Evolutionary conservation across 805 yeast genomes (phyloP).

Genomic region (Zygotorulaspora florentina): DNA sequence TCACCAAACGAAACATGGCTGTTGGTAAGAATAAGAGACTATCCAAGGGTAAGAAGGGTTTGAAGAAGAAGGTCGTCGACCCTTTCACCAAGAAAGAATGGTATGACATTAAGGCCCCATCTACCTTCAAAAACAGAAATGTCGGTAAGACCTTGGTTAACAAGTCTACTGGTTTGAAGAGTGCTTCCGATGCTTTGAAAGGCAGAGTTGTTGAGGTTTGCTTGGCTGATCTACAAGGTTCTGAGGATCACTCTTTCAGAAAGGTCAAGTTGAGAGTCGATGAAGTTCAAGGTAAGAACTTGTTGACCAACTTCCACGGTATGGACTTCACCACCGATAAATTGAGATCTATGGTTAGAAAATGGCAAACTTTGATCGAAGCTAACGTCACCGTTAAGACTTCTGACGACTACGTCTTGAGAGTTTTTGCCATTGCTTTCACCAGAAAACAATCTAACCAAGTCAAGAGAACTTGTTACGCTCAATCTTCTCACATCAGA

Average conservation of each 20-base stretch:
- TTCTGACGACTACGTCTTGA: slow-evolving; percentile 93
- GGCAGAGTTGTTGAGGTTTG: slow-evolving; percentile 96
- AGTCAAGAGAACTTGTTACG: slow-evolving; percentile 95
- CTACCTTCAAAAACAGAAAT: slow-evolving; percentile 96
- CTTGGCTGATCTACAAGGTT: slow-evolving; percentile 96
- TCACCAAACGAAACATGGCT: slow-evolving; percentile 47
- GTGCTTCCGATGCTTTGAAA: slow-evolving; percentile 96
- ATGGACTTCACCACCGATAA: slow-evolving; percentile 97
- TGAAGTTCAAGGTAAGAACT: slow-evolving; percentile 98
- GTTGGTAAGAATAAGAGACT: slow-evolving; percentile 85
- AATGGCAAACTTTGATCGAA: slow-evolving; percentile 98
- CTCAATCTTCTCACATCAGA: slow-evolving; percentile 96
- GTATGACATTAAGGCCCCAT: slow-evolving; percentile 98
- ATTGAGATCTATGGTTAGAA: slow-evolving; percentile 95
- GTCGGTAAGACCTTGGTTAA: slow-evolving; percentile 98
- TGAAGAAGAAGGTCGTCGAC: slow-evolving; percentile 98
- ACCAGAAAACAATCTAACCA: slow-evolving; percentile 97
- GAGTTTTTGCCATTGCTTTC: slow-evolving; percentile 97
- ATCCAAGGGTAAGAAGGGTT: slow-evolving; percentile 91
- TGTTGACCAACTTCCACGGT: slow-evolving; percentile 99
- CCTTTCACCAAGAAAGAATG: slow-evolving; percentile 99
- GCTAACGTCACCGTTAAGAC: slow-evolving; percentile 98
- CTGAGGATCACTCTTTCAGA: slow-evolving; percentile 98
- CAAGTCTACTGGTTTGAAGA: slow-evolving; percentile 97
- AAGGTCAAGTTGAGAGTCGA: slow-evolving; percentile 96